Conservation (phyloP, 1,284 basidiomycete species). For the Phylloboletellus chloephorus region DNA sequence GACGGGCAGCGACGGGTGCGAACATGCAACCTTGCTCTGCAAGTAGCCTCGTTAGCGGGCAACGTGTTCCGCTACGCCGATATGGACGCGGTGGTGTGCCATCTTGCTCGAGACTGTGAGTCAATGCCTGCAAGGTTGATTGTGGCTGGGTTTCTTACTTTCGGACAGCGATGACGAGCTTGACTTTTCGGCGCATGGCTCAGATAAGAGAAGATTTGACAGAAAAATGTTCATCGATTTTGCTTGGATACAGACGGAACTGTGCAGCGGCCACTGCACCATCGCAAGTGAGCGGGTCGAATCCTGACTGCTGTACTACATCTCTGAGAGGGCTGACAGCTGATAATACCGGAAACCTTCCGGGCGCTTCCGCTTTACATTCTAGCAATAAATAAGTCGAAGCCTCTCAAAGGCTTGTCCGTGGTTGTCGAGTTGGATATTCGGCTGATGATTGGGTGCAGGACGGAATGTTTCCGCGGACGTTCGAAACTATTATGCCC, state of each 20-base stretch:
- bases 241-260: slow-evolving; percentile 86
- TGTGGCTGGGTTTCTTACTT: neutral
- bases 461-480: slow-evolving; percentile 88
- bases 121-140: slow-evolving; percentile 1
- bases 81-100: slow-evolving; percentile 77
- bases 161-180: slow-evolving; percentile 60
- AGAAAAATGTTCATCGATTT: slow-evolving; percentile 78
- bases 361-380: slow-evolving; percentile 83
- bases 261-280: slow-evolving; percentile 81
- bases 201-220: slow-evolving; percentile 83
- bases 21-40: slow-evolving; percentile 79
- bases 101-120: slow-evolving; percentile 77
- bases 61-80: slow-evolving; percentile 94
- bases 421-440: slow-evolving; percentile 3
- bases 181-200: slow-evolving; percentile 58
- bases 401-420: slow-evolving; percentile 78
- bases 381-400: slow-evolving; percentile 84
- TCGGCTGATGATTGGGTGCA: slow-evolving; percentile 30
- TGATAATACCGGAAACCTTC: slow-evolving; percentile 94
- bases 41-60: slow-evolving; percentile 78
- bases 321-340: slow-evolving; percentile 38
- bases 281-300: slow-evolving; percentile 59
- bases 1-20: slow-evolving; percentile 83
- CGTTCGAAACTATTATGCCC: slow-evolving; percentile 84
- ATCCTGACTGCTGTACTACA: neutral